Base-by-base conservation (phyloP, 805 yeast genomes). In the Candida corydali region DNA sequence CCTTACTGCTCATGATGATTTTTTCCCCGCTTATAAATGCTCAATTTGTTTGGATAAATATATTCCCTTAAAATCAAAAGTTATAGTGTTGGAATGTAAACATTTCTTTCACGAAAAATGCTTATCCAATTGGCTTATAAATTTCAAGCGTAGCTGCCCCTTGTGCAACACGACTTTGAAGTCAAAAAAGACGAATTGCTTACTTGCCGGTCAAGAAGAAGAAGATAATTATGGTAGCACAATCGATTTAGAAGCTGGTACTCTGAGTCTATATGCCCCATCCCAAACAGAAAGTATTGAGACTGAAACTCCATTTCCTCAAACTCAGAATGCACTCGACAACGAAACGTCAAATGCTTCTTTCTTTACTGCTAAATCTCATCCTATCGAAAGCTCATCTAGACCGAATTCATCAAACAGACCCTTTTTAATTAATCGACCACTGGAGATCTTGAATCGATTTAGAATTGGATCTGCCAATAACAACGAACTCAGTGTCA, bases 91-190 rank as follows among this genome's bases (percentile, higher is more conserved):
- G 33, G 78, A 77, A 6, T 79, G 85, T 50, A 71, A 73, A 35
- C 85, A 79, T 52, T 75, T 77, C 43, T 79, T 69, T 56, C 85
- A 79, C 49, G 70, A 69, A 29, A 61, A 59, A 17, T 79, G 85
- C 50, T 68, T 79, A 34, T 61, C 78, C 17, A 75, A 75, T 40
- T 79, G 85, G 85, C 64, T 78, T 29, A 65, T 78, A 11, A 63
- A 65, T 42, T 74, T 76, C 46, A 64, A 70, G 36, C 63, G 75
- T 39, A 59, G 63, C 24, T 79, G 85, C 47, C 85, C 85, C 2
- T 67, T 79, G 38, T 79, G 85, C 56, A 76, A 76, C 37, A 39
- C 45, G 2, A 38, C 46, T 3, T 44, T 57, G 9, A 32, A 42
- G 12, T 39, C 32, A n/a, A 26, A 34, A n/a, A 38, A 32, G 15